These are phyloP conservation scores for Aspergillus hortae DNA, from an alignment of 2,329 filamentous ascomycete species.

Conservation along the genomic window DNA sequence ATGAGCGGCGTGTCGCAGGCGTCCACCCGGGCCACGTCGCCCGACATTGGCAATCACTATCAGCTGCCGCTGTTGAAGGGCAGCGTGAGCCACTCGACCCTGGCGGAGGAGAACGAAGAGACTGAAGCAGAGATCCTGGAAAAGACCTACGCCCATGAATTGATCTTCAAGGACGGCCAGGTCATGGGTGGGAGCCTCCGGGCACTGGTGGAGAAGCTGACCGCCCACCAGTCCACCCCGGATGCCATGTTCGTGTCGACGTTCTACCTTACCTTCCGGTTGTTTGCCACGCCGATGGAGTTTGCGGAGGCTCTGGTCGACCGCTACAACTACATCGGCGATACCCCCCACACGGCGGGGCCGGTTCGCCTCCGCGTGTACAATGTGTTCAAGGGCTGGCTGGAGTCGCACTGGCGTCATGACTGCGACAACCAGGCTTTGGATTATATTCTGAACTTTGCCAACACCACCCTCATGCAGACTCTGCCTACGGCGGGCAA, in stretches of 20 bases:
- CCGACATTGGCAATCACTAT: conserved; percentile 59
- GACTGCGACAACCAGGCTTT: conserved; percentile 75
- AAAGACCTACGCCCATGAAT: conserved; percentile 85
- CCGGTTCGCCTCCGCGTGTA: conserved; percentile 88
- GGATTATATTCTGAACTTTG: conserved; percentile 73
- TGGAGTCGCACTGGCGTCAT: conserved; percentile 91
- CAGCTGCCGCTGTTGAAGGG: conserved; percentile 64
- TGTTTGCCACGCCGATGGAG: conserved; percentile 78
- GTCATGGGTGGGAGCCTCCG: conserved; percentile 89
- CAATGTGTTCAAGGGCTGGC: conserved; percentile 95
- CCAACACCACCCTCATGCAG: conserved; percentile 64
- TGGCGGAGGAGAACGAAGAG: conserved; percentile 74
- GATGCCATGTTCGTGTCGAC: conserved; percentile 89
- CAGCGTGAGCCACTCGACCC: conserved; percentile 61
- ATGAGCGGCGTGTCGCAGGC: conserved; percentile 74
- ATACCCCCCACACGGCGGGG: conserved; percentile 68
- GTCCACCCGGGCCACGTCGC: conserved; percentile 85
- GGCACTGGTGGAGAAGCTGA: conserved; percentile 90
- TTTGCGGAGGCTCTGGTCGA: conserved; percentile 82
- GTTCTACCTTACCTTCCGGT: conserved; percentile 92
- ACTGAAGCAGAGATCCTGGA: conserved; percentile 82
- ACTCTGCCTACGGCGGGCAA: conserved; percentile 73
- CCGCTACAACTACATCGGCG: conserved; percentile 85
- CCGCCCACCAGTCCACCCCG: conserved; percentile 86
- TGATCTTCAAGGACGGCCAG: conserved; percentile 92